Percentiles rank a stretch among this genome's conserved stretches.
phyloP scores from a whole-genome alignment of 345 rosid species.

The Sisymbrium irio region DNA sequence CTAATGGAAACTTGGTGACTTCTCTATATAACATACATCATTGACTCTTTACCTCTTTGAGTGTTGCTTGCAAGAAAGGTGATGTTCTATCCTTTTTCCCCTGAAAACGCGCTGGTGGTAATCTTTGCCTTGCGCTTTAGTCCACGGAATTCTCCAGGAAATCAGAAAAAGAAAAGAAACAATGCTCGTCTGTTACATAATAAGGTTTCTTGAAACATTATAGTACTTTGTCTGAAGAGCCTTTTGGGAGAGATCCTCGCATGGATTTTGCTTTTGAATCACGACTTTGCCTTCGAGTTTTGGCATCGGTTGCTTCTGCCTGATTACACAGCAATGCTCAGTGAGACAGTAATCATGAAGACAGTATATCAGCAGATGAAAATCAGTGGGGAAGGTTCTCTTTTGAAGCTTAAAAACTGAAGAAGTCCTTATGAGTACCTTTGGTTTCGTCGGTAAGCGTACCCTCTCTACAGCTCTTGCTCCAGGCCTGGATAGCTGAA shows the following conservation, averaged over 20 bases:
- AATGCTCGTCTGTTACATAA: not conserved
- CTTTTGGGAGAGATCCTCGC: constrained; percentile 11
- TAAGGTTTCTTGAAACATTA: constrained; percentile 14
- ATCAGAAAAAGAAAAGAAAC: not conserved
- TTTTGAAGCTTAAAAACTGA: not conserved
- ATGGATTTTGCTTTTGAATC: constrained; percentile 11
- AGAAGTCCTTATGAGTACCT: constrained; percentile 19
- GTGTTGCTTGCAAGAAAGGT: not conserved
- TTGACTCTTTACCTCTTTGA: not conserved
- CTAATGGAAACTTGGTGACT: not conserved
- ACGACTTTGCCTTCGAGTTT: constrained; percentile 8
- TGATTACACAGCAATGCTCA: not conserved
- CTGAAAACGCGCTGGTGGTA: not conserved
- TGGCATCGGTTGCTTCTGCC: constrained; percentile 13
- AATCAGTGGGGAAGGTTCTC: not conserved
- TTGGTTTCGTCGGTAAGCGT: constrained; percentile 3
- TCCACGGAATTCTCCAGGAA: not conserved
- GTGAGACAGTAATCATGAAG: not conserved
- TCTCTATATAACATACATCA: constrained; percentile 16
- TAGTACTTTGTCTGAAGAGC: constrained; percentile 5
- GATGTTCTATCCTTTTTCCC: not conserved
- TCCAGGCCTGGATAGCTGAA: constrained; percentile 9
- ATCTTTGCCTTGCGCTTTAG: not conserved
- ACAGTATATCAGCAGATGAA: not conserved
- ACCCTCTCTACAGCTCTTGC: constrained; percentile 18